phyloP scores from a whole-genome alignment of 1,139 yeast species.

The Lodderomyces theae region DNA sequence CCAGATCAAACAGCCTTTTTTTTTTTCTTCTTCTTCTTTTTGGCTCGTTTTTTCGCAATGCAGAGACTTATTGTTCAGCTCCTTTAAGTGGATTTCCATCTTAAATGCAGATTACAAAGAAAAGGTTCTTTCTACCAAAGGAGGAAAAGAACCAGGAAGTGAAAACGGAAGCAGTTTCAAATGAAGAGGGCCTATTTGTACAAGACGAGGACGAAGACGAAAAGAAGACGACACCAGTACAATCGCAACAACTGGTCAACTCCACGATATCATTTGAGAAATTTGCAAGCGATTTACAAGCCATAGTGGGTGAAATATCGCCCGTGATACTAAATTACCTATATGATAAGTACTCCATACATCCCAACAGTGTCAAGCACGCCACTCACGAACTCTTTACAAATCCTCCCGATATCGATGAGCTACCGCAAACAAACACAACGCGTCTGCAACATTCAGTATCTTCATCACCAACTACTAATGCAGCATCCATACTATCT shows the following conservation, averaged over 20 bases:
- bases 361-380: slow-evolving; percentile 23
- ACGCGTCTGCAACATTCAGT: slow-evolving; percentile 8
- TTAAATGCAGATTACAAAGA: slow-evolving; percentile 13
- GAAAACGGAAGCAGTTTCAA: slow-evolving; percentile 1
- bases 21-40: not conserved
- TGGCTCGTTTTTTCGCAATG: not conserved
- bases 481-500: not conserved
- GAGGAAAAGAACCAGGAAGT: slow-evolving; percentile 11
- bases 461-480: not conserved
- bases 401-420: slow-evolving; percentile 14
- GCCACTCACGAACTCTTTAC: slow-evolving; percentile 32
- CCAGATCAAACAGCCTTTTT: not conserved
- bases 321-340: slow-evolving; percentile 18
- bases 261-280: slow-evolving; percentile 13
- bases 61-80: not conserved
- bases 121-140: slow-evolving; percentile 14
- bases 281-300: slow-evolving; percentile 21
- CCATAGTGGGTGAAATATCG: slow-evolving; percentile 23
- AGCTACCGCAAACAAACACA: slow-evolving; percentile 5
- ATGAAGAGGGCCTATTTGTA: slow-evolving; percentile 16
- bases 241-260: not conserved
- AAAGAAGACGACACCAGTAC: slow-evolving; percentile 5
- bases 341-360: slow-evolving; percentile 22
- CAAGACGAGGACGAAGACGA: slow-evolving; percentile 17
- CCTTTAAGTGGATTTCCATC: not conserved